A percentile compares a stretch with the other conserved stretches of the same genome.
Evolutionary conservation across 192 early-diverging fungal species (phyloP).

Genomic region (Backusella psychrophila): DNA sequence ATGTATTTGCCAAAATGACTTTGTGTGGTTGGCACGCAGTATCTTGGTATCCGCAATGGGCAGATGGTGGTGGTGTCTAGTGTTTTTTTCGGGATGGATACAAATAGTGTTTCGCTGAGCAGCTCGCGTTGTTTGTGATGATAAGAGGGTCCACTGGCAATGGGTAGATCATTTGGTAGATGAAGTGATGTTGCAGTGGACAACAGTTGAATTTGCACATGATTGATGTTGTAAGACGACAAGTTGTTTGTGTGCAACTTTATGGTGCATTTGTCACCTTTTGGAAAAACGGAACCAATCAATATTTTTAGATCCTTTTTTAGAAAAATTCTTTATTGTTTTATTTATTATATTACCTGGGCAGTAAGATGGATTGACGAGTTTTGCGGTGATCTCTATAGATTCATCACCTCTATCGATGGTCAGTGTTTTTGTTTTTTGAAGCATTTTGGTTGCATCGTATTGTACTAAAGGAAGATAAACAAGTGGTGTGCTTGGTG

Average conservation of each 20-base stretch:
- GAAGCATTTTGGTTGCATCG: background rate
- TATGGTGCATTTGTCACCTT: slow-evolving; percentile 23
- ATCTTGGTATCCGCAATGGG: slow-evolving; percentile 11
- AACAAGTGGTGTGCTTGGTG: background rate
- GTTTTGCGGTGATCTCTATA: slow-evolving; percentile 18
- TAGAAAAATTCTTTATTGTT: background rate
- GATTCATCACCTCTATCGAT: background rate
- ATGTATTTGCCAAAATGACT: slow-evolving; percentile 15
- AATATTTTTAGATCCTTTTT: background rate
- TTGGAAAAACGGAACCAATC: background rate
- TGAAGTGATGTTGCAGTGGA: slow-evolving; percentile 17
- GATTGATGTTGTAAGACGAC: slow-evolving; percentile 11
- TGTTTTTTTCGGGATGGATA: slow-evolving; percentile 21
- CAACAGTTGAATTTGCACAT: slow-evolving; percentile 3
- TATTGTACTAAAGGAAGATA: slow-evolving; percentile 22
- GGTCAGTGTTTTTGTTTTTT: background rate
- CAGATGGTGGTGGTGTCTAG: slow-evolving; percentile 2
- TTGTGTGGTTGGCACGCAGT: slow-evolving; percentile 18
- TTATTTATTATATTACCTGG: slow-evolving; percentile 22
- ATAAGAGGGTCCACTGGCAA: background rate
- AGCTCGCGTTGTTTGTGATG: slow-evolving; percentile 11
- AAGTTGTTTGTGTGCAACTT: background rate
- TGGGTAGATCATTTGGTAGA: slow-evolving; percentile 9
- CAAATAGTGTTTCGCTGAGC: slow-evolving; percentile 5
- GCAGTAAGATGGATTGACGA: slow-evolving; percentile 24